Evolutionary conservation across 345 rosid species (phyloP).

Genomic region (Corchorus capsularis): DNA sequence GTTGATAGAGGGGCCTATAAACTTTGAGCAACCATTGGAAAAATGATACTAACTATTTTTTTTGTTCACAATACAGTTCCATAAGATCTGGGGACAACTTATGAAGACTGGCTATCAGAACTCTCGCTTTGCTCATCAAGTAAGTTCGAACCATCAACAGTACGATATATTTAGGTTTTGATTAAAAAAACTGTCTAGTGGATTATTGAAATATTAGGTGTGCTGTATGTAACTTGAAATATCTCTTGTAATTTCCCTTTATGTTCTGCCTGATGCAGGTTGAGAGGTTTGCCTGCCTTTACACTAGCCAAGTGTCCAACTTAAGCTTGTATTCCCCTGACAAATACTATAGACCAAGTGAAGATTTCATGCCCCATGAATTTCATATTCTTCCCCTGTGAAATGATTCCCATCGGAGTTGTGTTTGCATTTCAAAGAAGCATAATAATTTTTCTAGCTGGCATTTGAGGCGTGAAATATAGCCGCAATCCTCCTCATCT

Average conservation of each 20-base stretch:
- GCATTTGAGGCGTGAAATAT: not conserved
- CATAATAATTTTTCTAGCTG: not conserved
- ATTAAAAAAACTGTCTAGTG: not conserved
- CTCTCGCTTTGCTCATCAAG: constrained; percentile 99
- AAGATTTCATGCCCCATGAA: constrained; percentile 97
- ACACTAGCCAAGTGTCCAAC: constrained; percentile 92
- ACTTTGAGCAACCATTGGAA: not conserved
- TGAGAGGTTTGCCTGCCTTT: constrained; percentile 98
- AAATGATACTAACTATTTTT: not conserved
- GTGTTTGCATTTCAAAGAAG: not conserved
- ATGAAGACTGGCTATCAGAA: constrained; percentile 98
- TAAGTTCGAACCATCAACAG: constrained; percentile 10
- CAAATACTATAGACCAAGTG: constrained; percentile 89
- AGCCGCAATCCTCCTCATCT: not conserved
- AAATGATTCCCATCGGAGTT: constrained; percentile 10
- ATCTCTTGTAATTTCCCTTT: not conserved
- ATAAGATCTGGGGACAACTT: constrained; percentile 94
- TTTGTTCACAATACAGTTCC: constrained; percentile 56
- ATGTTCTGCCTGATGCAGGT: constrained; percentile 50
- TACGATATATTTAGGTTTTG: too few species aligned
- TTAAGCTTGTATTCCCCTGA: constrained; percentile 85
- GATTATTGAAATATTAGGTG: too few species aligned
- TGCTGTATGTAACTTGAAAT: not conserved
- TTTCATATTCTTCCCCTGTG: constrained; percentile 66
- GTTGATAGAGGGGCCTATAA: not conserved